A percentile compares a stretch with the other conserved stretches of the same genome.
Conservation (phyloP, 352 stramenopile species). For the Phytophthora syringae region DNA sequence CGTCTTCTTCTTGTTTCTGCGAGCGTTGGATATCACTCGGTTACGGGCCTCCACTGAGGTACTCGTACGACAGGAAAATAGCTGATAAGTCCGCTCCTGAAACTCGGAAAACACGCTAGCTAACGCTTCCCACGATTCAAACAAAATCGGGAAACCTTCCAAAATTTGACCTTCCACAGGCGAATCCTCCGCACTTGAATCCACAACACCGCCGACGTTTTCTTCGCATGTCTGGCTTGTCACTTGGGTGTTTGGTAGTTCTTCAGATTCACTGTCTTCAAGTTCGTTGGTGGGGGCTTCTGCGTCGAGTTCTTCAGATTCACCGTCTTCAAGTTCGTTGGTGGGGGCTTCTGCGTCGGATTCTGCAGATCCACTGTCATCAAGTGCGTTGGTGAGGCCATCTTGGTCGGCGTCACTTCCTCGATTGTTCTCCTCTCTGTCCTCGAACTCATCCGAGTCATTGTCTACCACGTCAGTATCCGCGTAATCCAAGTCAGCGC, state of each 20-base stretch:
- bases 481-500: slow-evolving; percentile 4
- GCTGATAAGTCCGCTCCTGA: slow-evolving; percentile 5
- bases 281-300: too few relatives aligned
- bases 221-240: not conserved
- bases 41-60: not conserved
- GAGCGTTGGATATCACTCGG: not conserved
- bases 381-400: too few relatives aligned
- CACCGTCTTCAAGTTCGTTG: too few relatives aligned
- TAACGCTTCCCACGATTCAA: slow-evolving; percentile 1
- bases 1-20: too few relatives aligned
- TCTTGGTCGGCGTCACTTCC: not conserved
- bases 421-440: not conserved
- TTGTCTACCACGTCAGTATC: not conserved
- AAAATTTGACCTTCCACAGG: not conserved
- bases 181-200: not conserved
- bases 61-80: slow-evolving; percentile 1
- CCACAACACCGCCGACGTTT: not conserved
- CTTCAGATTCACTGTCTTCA: not conserved
- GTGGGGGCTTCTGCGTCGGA: too few relatives aligned
- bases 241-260: not conserved
- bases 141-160: not conserved
- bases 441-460: not conserved
- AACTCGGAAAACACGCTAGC: not conserved
- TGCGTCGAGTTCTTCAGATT: too few relatives aligned
- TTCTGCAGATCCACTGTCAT: too few relatives aligned